Evolutionary conservation across 2,329 filamentous ascomycete genomes (phyloP).

Genomic region (Aspergillus sp.): DNA sequence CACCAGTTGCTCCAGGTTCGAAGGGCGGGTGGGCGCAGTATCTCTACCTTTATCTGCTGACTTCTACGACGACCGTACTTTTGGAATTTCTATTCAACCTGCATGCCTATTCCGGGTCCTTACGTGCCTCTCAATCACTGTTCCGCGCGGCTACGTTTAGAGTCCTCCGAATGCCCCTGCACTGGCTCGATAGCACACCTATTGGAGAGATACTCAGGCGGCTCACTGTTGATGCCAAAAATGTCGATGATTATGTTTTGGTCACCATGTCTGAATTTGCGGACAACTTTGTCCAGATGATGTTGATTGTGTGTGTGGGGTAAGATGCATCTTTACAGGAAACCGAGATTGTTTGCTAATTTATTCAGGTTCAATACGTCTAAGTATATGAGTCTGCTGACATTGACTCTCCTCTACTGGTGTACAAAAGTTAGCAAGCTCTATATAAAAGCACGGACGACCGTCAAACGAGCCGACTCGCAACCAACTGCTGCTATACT

Average conservation of each 20-base stretch:
- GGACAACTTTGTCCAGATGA: not conserved
- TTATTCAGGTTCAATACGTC: not conserved
- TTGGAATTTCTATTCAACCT: not conserved
- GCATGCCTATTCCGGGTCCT: not conserved
- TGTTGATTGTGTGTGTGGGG: not conserved
- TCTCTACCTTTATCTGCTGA: not conserved
- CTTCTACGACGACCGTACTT: not conserved
- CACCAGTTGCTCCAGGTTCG: not conserved
- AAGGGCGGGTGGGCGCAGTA: not conserved
- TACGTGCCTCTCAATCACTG: not conserved
- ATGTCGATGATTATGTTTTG: not conserved
- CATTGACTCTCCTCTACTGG: not conserved
- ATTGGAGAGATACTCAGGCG: not conserved
- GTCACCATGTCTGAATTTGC: not conserved
- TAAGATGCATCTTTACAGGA: not conserved
- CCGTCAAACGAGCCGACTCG: not conserved
- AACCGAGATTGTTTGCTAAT: not conserved
- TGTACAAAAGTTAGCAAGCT: not conserved
- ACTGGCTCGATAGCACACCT: not conserved
- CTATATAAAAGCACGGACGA: not conserved
- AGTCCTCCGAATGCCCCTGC: not conserved
- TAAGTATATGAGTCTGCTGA: not conserved
- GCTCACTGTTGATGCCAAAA: not conserved
- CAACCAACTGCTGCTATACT: not conserved
- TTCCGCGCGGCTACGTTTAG: not conserved